Conservation (phyloP, 495 filamentous ascomycete species). For the Tuber borchii region DNA sequence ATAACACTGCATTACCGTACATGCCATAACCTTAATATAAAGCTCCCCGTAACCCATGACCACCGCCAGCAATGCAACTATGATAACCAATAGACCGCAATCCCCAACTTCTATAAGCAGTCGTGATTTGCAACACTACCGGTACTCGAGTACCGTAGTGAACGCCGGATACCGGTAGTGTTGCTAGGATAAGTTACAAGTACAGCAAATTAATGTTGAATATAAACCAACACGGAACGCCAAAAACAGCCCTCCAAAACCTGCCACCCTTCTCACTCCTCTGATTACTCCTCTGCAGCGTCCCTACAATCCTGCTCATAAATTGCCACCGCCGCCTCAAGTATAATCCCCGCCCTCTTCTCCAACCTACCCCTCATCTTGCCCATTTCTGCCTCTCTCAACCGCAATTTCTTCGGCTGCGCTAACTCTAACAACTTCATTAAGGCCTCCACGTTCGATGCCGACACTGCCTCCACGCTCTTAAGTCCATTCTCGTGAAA, state of each 20-base stretch:
- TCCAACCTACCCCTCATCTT: conserved; percentile 59
- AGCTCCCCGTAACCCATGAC: not conserved
- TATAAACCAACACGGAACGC: not conserved
- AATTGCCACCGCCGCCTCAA: conserved; percentile 62
- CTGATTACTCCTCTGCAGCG: conserved; percentile 19
- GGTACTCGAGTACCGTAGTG: no score
- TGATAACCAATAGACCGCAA: not conserved
- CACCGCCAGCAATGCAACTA: not conserved
- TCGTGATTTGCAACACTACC: no score
- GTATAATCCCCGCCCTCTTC: conserved; percentile 62
- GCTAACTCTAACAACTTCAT: conserved; percentile 58
- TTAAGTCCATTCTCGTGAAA: conserved; percentile 74
- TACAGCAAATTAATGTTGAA: no score
- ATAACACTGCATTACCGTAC: not conserved
- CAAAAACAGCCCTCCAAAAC: not conserved
- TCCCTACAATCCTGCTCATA: conserved; percentile 41
- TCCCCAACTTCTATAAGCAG: not conserved
- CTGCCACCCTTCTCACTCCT: conserved; percentile 23
- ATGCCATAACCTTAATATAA: not conserved
- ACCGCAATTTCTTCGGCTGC: conserved; percentile 57
- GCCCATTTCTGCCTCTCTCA: conserved; percentile 56
- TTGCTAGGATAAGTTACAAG: no score
- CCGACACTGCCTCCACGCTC: conserved; percentile 60
- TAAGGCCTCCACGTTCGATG: conserved; percentile 60
- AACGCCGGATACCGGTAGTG: no score